Percentiles rank a stretch among this genome's conserved stretches.
Evolutionary conservation across 176 grass and related monocot species (phyloP).

Genomic region (Metroxylon sagu): DNA sequence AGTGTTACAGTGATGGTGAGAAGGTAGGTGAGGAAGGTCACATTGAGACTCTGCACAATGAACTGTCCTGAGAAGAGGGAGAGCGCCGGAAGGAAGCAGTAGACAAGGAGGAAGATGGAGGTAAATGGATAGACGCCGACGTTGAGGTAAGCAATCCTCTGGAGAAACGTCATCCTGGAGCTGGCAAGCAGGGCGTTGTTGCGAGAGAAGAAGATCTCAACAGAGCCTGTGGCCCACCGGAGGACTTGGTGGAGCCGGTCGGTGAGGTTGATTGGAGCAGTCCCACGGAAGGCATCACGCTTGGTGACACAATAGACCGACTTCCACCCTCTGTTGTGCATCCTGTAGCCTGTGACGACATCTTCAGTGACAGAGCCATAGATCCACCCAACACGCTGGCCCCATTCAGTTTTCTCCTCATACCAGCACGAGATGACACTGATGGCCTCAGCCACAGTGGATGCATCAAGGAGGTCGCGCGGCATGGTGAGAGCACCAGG

Average conservation of each 20-base stretch:
- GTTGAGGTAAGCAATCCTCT: constrained; percentile 88
- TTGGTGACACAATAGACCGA: constrained; percentile 71
- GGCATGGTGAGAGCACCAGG: constrained; percentile 28
- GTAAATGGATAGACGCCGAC: constrained; percentile 91
- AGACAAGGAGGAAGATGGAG: constrained; percentile 86
- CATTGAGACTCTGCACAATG: constrained; percentile 70
- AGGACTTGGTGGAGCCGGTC: constrained; percentile 74
- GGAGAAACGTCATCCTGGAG: constrained; percentile 65
- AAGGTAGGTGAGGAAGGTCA: constrained; percentile 90
- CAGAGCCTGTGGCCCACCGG: constrained; percentile 67
- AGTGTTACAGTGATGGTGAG: constrained; percentile 50
- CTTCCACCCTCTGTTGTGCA: constrained; percentile 74
- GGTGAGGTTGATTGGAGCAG: constrained; percentile 67
- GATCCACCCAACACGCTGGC: constrained; percentile 51
- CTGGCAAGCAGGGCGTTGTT: constrained; percentile 76
- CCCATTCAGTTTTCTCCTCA: constrained; percentile 64
- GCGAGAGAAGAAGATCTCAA: constrained; percentile 93
- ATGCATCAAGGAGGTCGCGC: background rate
- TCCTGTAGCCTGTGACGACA: constrained; percentile 68
- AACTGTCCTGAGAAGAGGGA: constrained; percentile 80
- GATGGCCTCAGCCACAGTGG: constrained; percentile 33
- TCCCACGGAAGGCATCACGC: constrained; percentile 74
- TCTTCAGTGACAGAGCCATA: constrained; percentile 73
- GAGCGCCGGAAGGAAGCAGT: constrained; percentile 86
- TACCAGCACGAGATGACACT: constrained; percentile 40